These are phyloP conservation scores for Tephrocybe sp. DNA, from an alignment of 768 basidiomycete species.

Conservation along the genomic window DNA sequence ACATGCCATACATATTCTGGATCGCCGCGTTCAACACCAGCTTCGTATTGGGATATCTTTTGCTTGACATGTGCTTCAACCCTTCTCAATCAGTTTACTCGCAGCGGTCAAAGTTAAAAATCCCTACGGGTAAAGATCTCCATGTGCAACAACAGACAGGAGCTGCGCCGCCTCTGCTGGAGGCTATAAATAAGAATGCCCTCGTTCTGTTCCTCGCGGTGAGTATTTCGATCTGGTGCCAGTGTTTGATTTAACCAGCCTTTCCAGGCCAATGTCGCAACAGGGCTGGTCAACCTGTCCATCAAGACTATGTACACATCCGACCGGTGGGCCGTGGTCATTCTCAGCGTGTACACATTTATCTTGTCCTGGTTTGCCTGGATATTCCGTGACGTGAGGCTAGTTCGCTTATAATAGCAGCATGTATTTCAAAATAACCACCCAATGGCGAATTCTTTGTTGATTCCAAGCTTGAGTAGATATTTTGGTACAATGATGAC, in stretches of 20 bases:
- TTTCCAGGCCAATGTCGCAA: slow-evolving; percentile 78
- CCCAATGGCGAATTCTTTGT: too few relatives aligned
- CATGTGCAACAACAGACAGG: slow-evolving; percentile 2
- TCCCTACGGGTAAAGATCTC: slow-evolving; percentile 3
- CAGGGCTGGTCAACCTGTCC: slow-evolving; percentile 80
- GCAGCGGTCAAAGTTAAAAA: slow-evolving; percentile 29
- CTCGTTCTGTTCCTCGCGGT: slow-evolving; percentile 80
- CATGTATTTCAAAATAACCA: not conserved
- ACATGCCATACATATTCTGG: slow-evolving; percentile 88
- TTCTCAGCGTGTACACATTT: slow-evolving; percentile 61
- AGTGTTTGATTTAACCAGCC: not conserved
- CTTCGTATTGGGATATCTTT: slow-evolving; percentile 78
- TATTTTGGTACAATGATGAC: too few relatives aligned
- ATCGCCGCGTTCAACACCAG: slow-evolving; percentile 83
- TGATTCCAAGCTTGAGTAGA: too few relatives aligned
- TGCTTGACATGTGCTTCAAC: slow-evolving; percentile 72
- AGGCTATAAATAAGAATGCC: slow-evolving; percentile 82
- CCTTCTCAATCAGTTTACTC: slow-evolving; percentile 32
- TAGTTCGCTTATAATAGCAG: slow-evolving; percentile 13
- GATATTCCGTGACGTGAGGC: slow-evolving; percentile 28
- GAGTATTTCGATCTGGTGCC: slow-evolving; percentile 25
- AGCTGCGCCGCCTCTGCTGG: slow-evolving; percentile 48
- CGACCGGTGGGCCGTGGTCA: slow-evolving; percentile 51
- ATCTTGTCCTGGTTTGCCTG: slow-evolving; percentile 64
- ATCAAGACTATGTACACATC: slow-evolving; percentile 79